These are phyloP conservation scores for Penicillium concentricum DNA, from an alignment of 2,329 filamentous ascomycete species.

Conservation along the genomic window DNA sequence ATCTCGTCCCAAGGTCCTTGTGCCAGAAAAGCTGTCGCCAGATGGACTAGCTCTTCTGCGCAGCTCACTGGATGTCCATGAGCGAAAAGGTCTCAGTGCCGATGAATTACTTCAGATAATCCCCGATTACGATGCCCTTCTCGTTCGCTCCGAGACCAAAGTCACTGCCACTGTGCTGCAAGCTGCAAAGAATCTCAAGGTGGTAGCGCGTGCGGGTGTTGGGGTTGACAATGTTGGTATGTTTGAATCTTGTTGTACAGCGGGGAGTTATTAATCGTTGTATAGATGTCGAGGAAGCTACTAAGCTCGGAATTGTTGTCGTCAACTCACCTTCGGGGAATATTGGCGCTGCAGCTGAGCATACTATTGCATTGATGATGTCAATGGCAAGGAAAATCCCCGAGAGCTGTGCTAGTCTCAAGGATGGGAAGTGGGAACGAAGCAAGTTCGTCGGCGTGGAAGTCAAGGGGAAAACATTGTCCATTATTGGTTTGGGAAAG, in stretches of 20 bases:
- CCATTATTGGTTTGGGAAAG: conserved; percentile 78
- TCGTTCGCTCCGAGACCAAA: conserved; percentile 79
- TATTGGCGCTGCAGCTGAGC: conserved; percentile 76
- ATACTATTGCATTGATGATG: conserved; percentile 72
- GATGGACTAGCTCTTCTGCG: conserved; percentile 71
- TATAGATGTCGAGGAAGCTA: conserved; percentile 66
- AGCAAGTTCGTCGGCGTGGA: conserved; percentile 73
- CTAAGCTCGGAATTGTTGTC: conserved; percentile 71
- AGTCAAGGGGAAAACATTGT: conserved; percentile 73
- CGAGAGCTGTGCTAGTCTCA: conserved; percentile 66
- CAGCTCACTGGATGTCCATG: conserved; percentile 67
- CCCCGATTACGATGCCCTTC: conserved; percentile 70
- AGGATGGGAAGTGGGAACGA: conserved; percentile 73
- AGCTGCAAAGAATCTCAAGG: conserved; percentile 67
- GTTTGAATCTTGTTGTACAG: conserved; percentile 7
- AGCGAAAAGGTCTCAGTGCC: conserved; percentile 60
- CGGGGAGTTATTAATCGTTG: not conserved
- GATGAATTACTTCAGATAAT: conserved; percentile 67
- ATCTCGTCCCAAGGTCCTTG: conserved; percentile 58
- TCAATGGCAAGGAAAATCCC: conserved; percentile 72
- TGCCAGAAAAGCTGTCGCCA: conserved; percentile 77
- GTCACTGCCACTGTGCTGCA: conserved; percentile 67
- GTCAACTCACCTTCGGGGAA: conserved; percentile 79
- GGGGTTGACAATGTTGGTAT: conserved; percentile 74
- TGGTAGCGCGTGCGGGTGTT: conserved; percentile 77